Evolutionary conservation across 2,329 filamentous ascomycete species (phyloP).

Genomic region (Didymella segeticola): DNA sequence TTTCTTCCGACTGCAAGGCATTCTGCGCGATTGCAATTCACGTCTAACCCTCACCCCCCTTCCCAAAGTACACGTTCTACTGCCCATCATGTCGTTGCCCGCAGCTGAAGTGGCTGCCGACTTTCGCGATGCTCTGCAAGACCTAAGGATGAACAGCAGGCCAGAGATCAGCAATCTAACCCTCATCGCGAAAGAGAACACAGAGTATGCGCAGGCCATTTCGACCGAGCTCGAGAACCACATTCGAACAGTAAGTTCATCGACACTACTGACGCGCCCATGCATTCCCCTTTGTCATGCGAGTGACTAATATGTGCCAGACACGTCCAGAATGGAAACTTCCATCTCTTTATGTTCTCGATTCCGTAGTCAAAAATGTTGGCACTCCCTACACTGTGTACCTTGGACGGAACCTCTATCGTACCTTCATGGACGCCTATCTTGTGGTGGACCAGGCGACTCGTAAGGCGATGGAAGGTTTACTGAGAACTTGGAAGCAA

Average conservation of each 20-base stretch:
- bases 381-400: constrained; percentile 97
- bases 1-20: constrained; percentile 31
- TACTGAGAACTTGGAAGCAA: constrained; percentile 98
- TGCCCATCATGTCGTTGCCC: constrained; percentile 67
- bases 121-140: constrained; percentile 91
- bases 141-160: constrained; percentile 87
- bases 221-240: constrained; percentile 89
- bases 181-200: constrained; percentile 96
- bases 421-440: constrained; percentile 97
- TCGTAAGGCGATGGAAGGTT: constrained; percentile 91
- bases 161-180: constrained; percentile 98
- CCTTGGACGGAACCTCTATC: constrained; percentile 87
- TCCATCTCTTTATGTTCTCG: constrained; percentile 94
- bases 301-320: constrained; percentile 59
- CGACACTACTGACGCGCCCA: constrained; percentile 24
- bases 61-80: constrained; percentile 25
- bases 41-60: constrained; percentile 34
- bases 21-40: constrained; percentile 30
- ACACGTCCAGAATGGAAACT: constrained; percentile 87
- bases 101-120: constrained; percentile 92
- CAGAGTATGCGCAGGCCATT: constrained; percentile 92
- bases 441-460: constrained; percentile 83
- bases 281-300: constrained; percentile 43
- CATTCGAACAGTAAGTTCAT: constrained; percentile 83
- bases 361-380: constrained; percentile 98